These are phyloP conservation scores for Penicillium atrosanguineum DNA, from an alignment of 495 filamentous ascomycete genomes.

Conservation along the genomic window DNA sequence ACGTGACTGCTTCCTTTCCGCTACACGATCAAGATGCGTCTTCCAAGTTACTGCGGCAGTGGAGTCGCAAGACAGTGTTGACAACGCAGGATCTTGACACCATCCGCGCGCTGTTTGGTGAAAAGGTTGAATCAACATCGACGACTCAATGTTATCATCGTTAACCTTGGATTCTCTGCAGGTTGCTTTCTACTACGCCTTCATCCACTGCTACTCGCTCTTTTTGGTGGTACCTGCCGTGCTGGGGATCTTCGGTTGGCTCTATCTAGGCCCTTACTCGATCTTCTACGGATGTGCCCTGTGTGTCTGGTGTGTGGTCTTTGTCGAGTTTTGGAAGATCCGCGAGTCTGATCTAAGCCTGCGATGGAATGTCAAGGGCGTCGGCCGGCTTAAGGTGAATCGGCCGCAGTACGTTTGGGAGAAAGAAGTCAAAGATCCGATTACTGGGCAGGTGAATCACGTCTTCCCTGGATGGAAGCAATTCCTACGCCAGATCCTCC, in stretches of 20 bases:
- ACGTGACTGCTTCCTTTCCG: constrained; percentile 82
- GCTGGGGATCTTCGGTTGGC: constrained; percentile 73
- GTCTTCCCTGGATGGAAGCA: constrained; percentile 76
- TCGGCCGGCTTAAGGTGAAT: constrained; percentile 75
- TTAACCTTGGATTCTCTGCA: constrained; percentile 14
- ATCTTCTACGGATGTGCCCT: constrained; percentile 73
- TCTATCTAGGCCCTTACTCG: constrained; percentile 79
- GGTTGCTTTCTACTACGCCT: constrained; percentile 95
- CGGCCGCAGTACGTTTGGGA: constrained; percentile 77
- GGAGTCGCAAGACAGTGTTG: constrained; percentile 72
- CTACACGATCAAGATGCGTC: constrained; percentile 87
- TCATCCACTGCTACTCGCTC: constrained; percentile 84
- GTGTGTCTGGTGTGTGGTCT: constrained; percentile 79
- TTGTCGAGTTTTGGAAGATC: constrained; percentile 95
- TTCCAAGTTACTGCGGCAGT: constrained; percentile 78
- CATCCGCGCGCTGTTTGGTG: constrained; percentile 82
- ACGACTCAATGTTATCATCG: not conserved
- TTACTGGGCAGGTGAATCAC: constrained; percentile 75
- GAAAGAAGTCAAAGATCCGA: constrained; percentile 68
- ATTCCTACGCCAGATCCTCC: constrained; percentile 70
- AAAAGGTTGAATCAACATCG: constrained; percentile 57
- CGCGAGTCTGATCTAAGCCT: constrained; percentile 89
- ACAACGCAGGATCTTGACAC: constrained; percentile 70
- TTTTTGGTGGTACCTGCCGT: constrained; percentile 80
- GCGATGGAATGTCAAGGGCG: constrained; percentile 84